Evolutionary conservation across 768 basidiomycete species (phyloP).

Genomic region (Exsudoporus frostii): DNA sequence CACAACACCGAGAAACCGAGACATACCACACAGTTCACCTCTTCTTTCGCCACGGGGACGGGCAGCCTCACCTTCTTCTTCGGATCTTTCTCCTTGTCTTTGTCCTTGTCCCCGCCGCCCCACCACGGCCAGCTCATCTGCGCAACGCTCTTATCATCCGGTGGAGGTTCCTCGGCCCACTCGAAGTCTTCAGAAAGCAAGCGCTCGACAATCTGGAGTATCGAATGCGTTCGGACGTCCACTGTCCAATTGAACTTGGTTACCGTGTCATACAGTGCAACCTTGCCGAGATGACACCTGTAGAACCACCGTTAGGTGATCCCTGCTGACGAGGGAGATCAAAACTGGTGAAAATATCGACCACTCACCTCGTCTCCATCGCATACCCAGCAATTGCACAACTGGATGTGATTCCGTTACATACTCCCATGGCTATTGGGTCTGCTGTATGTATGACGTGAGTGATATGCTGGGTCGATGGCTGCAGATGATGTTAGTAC

Average conservation of each 20-base stretch:
- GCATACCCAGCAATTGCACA: constrained; percentile 88
- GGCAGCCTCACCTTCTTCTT: constrained; percentile 25
- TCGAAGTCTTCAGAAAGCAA: constrained; percentile 53
- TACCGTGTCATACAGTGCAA: constrained; percentile 84
- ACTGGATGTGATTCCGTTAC: constrained; percentile 69
- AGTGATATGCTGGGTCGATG: constrained; percentile 70
- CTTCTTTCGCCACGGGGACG: constrained; percentile 48
- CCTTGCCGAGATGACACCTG: constrained; percentile 85
- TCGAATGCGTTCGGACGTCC: constrained; percentile 66
- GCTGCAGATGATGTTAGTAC: constrained; percentile 37
- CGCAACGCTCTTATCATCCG: constrained; percentile 1
- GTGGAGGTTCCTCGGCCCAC: constrained; percentile 38
- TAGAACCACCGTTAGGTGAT: neutral
- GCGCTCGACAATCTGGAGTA: constrained; percentile 67
- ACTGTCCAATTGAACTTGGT: constrained; percentile 77
- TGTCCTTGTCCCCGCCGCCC: constrained; percentile 31
- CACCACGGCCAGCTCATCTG: constrained; percentile 25
- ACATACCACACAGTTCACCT: constrained; percentile 66
- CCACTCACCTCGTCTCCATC: constrained; percentile 59
- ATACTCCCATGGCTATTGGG: constrained; percentile 85
- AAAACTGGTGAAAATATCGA: neutral
- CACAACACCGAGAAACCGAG: neutral
- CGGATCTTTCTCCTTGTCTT: constrained; percentile 23
- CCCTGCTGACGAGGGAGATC: neutral
- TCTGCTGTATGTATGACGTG: constrained; percentile 94